Base-by-base conservation (phyloP, 306 rosid genomes). In the Malus sieversii region DNA sequence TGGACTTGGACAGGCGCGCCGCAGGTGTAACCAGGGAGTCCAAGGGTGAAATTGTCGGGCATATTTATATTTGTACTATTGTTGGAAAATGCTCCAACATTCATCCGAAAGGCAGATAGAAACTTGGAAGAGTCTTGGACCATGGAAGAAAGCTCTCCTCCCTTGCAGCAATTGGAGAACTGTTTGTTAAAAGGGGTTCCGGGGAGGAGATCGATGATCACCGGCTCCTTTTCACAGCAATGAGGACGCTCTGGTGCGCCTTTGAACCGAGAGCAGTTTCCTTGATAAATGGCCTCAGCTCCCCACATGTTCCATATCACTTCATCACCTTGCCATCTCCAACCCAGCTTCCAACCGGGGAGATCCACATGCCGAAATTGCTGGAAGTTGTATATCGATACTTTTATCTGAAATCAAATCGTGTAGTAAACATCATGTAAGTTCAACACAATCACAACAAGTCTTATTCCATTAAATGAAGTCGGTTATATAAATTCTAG, bases 231-330 rank as follows among this genome's bases (percentile, higher is more conserved):
- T 75, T 82, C 73, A 80, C 98, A 93, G 58, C 93, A 81, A 81
- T 93, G 97, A 2, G 98, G 98, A 45, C 75, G 79, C 10, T 80
- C 59, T 72, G 52, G 70, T 63, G 40, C 48, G 7, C 86, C 88
- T 40, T 35, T 85, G 58, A 88, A 84, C 74, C 70, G 83, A 9
- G 90, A 70, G 85, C 98, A 93, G 35, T 91, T 65, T 55, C 97
- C 98, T 84, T 88, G 96, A 61, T 86, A 80, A 0, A 45, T 80
- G 4, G 98, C 88, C 84, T 93, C 96, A 18, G 96, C 97, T 10
- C 97, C 98, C 84, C 85, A 70, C 92, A 91, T 84, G 55, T 81
- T 44, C 98, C 96, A 91, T 16, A 93, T 91, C 76, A 83, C 96
- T 74, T 93, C 93, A 4, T 89, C 79, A 4, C 78, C 82, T 70